Evolutionary conservation across 176 grass and related monocot species (phyloP).

Genomic region (Puccinellia tenuiflora): DNA sequence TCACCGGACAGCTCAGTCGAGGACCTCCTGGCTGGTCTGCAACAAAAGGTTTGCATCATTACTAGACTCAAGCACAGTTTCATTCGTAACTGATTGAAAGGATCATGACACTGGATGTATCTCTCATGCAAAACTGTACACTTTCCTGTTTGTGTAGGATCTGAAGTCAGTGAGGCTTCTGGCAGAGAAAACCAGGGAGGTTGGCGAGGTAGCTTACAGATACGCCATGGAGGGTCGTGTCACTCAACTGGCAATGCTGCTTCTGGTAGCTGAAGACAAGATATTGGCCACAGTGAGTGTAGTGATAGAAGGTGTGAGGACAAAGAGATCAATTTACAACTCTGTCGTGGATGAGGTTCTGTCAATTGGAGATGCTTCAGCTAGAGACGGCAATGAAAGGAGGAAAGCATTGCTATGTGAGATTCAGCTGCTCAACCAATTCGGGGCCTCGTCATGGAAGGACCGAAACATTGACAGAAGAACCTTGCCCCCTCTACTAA

Average conservation of each 20-base stretch:
- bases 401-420: conserved; percentile 43
- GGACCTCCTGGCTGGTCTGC: conserved; percentile 45
- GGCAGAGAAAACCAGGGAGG: conserved; percentile 44
- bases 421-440: conserved; percentile 57
- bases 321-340: conserved; percentile 43
- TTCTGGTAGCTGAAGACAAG: conserved; percentile 49
- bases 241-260: conserved; percentile 34
- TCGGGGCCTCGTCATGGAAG: conserved; percentile 34
- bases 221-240: conserved; percentile 48
- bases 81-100: background rate
- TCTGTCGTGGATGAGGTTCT: conserved; percentile 48
- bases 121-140: background rate
- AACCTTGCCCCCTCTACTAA: conserved; percentile 45
- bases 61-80: background rate
- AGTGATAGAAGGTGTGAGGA: conserved; percentile 40
- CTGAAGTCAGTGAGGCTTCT: conserved; percentile 39
- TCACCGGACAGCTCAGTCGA: conserved; percentile 33
- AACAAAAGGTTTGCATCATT: conserved; percentile 32
- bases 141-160: conserved; percentile 35
- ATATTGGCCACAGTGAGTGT: conserved; percentile 39
- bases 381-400: conserved; percentile 32
- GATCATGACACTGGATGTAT: background rate
- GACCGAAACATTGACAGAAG: conserved; percentile 22
- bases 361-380: conserved; percentile 30
- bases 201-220: conserved; percentile 43